Evolutionary conservation across 2,329 filamentous ascomycete genomes (phyloP), one percentile per base, ranked within the genome.

Genomic region (Calonectria naviculata): DNA sequence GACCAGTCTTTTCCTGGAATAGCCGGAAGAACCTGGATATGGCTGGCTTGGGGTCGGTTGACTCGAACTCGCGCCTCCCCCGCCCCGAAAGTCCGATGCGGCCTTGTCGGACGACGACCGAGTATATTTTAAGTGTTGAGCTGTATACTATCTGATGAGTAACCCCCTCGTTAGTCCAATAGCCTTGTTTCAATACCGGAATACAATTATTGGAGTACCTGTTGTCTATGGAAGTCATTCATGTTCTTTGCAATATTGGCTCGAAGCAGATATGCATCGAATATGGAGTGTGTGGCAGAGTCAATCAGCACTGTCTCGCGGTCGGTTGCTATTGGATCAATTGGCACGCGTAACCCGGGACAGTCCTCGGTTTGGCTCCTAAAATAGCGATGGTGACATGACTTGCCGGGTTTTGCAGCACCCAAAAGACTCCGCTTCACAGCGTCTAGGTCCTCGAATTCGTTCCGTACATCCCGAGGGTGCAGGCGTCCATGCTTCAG

Each of bases 111-210:
- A 56, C 52, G 7, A 56, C 36, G 31, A 56, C 29, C 1, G 52
- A 36, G 31, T 56, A 56, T 15, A 21, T 36, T 26, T 56, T 3
- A 56, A 7, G 15, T 4, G 52, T 17, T 6, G 31, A 36, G 21
- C 31, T 56, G n/a, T 17, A 38, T 24, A 56, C 52, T 13, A 56
- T 12, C 52, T 56, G 29, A 3, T 3, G n/a, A 6, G 29, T 7
- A 31, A 2, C 13, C 9, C 5, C 17, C 6, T 3, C 3, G 29
- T 56, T 36, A 56, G 52, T 36, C 3, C n/a, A 4, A 4, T 24
- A 17, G 3, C 5, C 9, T 10, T n/a, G 6, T 2, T 0, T 17
- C 2, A 12, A 9, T 1, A 36, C 2, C 3, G 6, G 12, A 5
- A 13, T 9, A 19, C 1, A 24, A 3, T 15, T 36, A 17, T 49